Evolutionary conservation across 768 basidiomycete species (phyloP), one percentile per base, ranked within the genome.

Genomic region (Sporobolomyces phaffii): DNA sequence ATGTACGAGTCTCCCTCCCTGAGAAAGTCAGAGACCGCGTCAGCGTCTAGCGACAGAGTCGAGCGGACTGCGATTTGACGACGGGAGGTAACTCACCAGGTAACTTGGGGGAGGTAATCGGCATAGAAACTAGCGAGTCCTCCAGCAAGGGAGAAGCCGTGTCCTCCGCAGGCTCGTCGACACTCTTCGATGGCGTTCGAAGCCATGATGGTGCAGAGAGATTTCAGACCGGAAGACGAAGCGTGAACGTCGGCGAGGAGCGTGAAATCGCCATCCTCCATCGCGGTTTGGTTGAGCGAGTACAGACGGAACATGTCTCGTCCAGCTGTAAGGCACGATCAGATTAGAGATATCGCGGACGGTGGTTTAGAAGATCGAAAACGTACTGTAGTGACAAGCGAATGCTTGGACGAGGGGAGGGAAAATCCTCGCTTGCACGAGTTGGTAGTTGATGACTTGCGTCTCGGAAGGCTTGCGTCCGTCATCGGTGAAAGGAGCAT

Each of bases 131-230:
- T 53, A 38, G 69, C 74, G 14, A 75, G 57, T 15, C 75, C 75
- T 22, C 72, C 56, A 22, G 74, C 65, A 10, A 70, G 65, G 15
- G 68, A 70, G 64, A 68, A 76, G 14, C 76, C 75, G 57, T 76
- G 75, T 5, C 76, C 76, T 24, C 76, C 76, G 50, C 75, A 74
- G 20, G 73, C 73, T n/a, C 76, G 36, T 36, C 76, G 63, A 60
- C 76, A 76, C 53, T 68, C 68, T 64, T 76, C 76, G 43, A 76
- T 70, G 4, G 69, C 68, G 7, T 69, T 51, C 33, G 67, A 62
- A 2, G 76, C 73, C 62, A 70, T 74, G 50, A 74, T 72, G 9
- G 74, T 74, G 8, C 57, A 60, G 15, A 75, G 56, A 0, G 57
- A 53, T 65, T 76, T 76, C 43, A 76, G 63, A 9, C 75, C 76